Evolutionary conservation across 768 basidiomycete genomes (phyloP), one percentile per base, ranked within the genome.

Genomic region (Leccinum variicolor): DNA sequence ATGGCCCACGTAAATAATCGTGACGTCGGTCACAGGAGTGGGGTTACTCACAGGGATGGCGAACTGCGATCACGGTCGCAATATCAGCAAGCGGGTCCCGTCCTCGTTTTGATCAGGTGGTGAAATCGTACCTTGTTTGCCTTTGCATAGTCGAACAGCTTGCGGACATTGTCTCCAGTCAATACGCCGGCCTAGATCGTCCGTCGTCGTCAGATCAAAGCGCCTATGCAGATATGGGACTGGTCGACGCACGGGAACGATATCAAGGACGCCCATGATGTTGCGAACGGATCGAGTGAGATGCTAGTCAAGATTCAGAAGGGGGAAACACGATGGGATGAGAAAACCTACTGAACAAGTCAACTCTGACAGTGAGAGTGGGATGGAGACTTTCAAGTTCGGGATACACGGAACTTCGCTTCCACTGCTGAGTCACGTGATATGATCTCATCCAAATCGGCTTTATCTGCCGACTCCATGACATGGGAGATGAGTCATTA

Each of bases 111-210:
- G 52, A 49, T 34, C 43, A 19, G 13, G 23, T 39, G 23, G 43
- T 26, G 13, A 17, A 26, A 55, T 41, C 65, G 81, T 61, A 93
- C 96, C 81, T 94, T 79, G 74, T 98, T 71, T 66, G 86, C 84
- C 67, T 89, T 90, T 47, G 95, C 96, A 73, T 96, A 97, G 66
- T 96, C 87, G 73, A 98, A 96, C 70, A 99, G 76, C 75, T 94
- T 95, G 76, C 93, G 86, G 66, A 93, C 90, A 73, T 98, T 84
- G 65, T 95, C 90, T 74, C 96, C 96, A 59, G 94, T 95, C 72
- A 99, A 76, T 60, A 99, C 96, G 63, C 96, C 96, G 73, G 93
- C 81, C 94, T 96, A 51, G 52, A 57, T 46, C 17, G 53, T 39
- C 3, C 39, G 45, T 46, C 19, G 6, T 23, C 49, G 46, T 59